Base-by-base conservation (phyloP, 257 asterid genomes). In the Osmanthus fragrans region DNA sequence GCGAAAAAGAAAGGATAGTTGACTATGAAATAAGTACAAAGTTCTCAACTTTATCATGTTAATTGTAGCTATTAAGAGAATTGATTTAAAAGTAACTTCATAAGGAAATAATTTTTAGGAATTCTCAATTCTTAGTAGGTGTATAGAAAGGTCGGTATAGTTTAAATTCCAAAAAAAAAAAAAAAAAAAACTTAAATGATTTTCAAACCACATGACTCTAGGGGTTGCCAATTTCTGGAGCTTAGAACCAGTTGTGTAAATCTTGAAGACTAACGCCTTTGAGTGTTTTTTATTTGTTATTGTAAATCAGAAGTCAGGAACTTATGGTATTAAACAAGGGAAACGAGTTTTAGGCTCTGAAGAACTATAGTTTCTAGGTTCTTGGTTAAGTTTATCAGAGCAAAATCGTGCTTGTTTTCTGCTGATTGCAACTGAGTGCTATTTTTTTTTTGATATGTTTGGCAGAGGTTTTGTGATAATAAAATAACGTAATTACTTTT, bases 31-130 rank as follows among this genome's bases (percentile, higher is more conserved):
- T 18, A 10, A 42, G 74, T 54, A 63, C 36, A 11, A 51, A 56
- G 37, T 64, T 76, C 77, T 12, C 49, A 37, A 33, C 21, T 67
- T 76, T 76, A n/a, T 77, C 11, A 7, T 56, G 65, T n/a, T 45
- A 11, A 39, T 76, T 39, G 27, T 39, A 33, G 70, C 47, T 23
- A 42, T 68, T 34, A 63, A 15, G 67, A 75, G 56, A 76, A 4
- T 18, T 15, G n/a, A 49, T 0, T 16, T 5, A 49, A 18, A 49
- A 49, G 58, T 16, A 49, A 18, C 58, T 15, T 15, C 21, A 0
- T 13, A 49, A 5, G 21, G 21, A 49, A 49, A 49, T 49, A 0
- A 0, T 49, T 49, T 49, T 18, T 49, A 13, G 3, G 7, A 13
- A 13, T 49, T 16, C 21, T 15, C 16, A 13, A 13, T 49, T 49